These are phyloP conservation scores for Pseudotsuga menziesii DNA, from an alignment of 75 land plant genomes.

Conservation along the genomic window DNA sequence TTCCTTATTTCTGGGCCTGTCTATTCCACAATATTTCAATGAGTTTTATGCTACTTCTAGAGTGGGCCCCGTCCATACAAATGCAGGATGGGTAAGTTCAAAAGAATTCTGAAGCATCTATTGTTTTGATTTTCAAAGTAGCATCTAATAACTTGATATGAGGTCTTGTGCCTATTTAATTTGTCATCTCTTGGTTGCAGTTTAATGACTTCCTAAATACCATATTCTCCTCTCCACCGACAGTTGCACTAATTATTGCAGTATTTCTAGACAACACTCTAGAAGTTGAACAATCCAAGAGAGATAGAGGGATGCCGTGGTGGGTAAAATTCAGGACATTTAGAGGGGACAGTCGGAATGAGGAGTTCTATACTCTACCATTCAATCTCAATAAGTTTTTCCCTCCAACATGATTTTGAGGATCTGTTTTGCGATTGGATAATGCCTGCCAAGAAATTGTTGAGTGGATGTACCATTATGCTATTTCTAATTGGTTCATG, in stretches of 20 bases:
- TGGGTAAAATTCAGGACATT: constrained; percentile 96
- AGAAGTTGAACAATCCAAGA: constrained; percentile 72
- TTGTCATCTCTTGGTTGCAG: constrained; percentile 34
- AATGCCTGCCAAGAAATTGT: constrained; percentile 1
- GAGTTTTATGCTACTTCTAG: constrained; percentile 48
- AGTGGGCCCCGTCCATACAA: constrained; percentile 79
- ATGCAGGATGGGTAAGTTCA: constrained; percentile 82
- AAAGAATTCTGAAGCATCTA: neutral
- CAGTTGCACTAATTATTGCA: constrained; percentile 68
- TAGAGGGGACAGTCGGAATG: constrained; percentile 83
- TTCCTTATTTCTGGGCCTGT: constrained; percentile 86
- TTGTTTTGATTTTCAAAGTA: neutral
- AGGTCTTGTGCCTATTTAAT: neutral
- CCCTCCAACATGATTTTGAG: constrained; percentile 53
- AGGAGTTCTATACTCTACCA: constrained; percentile 89
- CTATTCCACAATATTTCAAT: constrained; percentile 82
- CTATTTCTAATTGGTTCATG: neutral
- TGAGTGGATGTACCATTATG: constrained; percentile 8
- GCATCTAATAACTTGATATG: neutral
- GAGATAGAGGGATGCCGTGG: constrained; percentile 92
- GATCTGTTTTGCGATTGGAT: neutral
- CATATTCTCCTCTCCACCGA: constrained; percentile 72
- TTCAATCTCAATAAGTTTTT: constrained; percentile 88
- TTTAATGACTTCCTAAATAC: constrained; percentile 83
- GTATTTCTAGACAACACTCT: constrained; percentile 83